phyloP scores from a whole-genome alignment of 2,329 filamentous ascomycete genomes.

The Alternaria sp. region DNA sequence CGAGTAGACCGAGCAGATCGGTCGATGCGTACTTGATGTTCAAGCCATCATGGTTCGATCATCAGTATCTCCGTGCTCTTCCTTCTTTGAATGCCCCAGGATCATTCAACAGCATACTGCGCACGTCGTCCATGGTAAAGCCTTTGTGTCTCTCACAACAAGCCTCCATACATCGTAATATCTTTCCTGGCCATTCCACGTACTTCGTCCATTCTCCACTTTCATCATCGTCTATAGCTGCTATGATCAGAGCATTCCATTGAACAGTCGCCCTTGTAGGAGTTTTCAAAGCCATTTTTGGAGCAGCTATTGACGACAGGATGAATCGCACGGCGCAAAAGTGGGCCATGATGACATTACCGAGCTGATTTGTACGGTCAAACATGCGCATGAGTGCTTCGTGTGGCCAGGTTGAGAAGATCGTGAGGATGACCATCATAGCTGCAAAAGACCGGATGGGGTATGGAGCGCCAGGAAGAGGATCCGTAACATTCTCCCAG shows the following conservation, averaged over 20 bases:
- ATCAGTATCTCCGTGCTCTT: conserved; percentile 2
- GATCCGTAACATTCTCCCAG: conserved; percentile 11
- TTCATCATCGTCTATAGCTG: conserved; percentile 31
- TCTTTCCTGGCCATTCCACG: conserved; percentile 40
- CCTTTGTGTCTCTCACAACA: conserved; percentile 12
- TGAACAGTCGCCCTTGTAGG: conserved; percentile 33
- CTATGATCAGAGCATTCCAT: conserved; percentile 49
- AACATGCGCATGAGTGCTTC: conserved; percentile 22
- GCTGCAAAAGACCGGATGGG: conserved; percentile 19
- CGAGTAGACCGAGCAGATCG: no score
- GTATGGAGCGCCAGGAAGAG: conserved; percentile 3
- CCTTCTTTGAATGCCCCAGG: conserved; percentile 52
- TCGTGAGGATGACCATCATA: conserved; percentile 19
- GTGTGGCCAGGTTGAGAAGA: conserved; percentile 29
- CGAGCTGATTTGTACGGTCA: conserved; percentile 17
- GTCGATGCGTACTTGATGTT: no score
- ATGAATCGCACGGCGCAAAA: conserved; percentile 23
- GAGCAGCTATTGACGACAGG: conserved; percentile 18
- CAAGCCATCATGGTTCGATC: no score
- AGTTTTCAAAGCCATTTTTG: conserved; percentile 10
- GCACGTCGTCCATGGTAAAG: conserved; percentile 15
- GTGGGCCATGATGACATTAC: conserved; percentile 24
- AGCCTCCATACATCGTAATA: conserved; percentile 16
- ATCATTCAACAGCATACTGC: conserved; percentile 24
- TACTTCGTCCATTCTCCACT: conserved; percentile 42